Base-by-base conservation (phyloP, 2,329 filamentous ascomycete species). In the Aspergillus thermomutatus region DNA sequence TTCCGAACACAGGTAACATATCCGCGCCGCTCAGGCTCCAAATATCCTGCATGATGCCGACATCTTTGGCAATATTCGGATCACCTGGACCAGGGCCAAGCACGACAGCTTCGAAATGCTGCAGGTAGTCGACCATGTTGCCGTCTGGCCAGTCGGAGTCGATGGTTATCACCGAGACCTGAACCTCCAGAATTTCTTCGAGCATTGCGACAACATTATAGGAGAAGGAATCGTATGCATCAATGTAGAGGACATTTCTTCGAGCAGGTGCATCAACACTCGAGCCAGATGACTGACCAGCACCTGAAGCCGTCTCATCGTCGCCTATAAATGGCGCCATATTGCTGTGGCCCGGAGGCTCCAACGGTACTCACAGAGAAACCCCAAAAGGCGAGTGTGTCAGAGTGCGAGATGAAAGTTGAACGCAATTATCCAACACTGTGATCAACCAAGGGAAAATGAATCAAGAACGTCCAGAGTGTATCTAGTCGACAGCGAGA, bases 141-240 rank as follows among this genome's bases (percentile, higher is more conserved):
- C 67, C 69, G 41, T 70, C 63, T 2, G 72, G 72, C 70, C 70
- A 73, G 57, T 69, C 60, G 3, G 79, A 79, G 66, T 91, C 90
- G 65, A 95, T 92, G 60, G 84, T 85, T 57, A 96, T 80, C 46
- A 89, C 83, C 48, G 83, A 83, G 34, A 96, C 87, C 17, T 87
- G 79, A 21, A 84, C 88, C 57, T 82, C 77, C 8, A 96, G 81
- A 3, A 85, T 81, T 3, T 87, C 85, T 64, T 88, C 83, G 49
- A 97, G 81, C 34, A 96, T 83, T 5, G 90, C 87, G 53, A 95
- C 86, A 67, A 97, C 94, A 77, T 97, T 97, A 77, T 96, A 92
- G 54, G 92, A 91, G 76, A 97, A 99, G 45, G 92, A 97, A 78
- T 99, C 94, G 75, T 96, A 96, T 60, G 93, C 92, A 73, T 97